Base-by-base conservation (phyloP, 192 early-diverging fungal species). In the Linnemannia exigua region DNA sequence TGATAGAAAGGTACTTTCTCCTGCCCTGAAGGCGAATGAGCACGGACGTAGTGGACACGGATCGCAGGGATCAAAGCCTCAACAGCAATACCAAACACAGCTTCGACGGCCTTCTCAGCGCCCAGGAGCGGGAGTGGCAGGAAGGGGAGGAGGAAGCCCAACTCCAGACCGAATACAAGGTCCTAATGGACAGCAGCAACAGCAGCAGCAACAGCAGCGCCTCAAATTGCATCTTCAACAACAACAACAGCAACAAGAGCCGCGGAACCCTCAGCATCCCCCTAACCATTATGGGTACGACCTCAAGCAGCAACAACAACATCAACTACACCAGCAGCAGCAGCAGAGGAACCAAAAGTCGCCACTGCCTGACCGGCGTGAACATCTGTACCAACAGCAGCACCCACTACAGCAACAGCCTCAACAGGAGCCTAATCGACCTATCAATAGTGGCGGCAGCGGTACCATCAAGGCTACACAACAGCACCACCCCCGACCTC, bases 281-380 rank as follows among this genome's bases (percentile, higher is more conserved):
- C 70, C 51, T 3, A 82, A 76, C 31, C 80, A 82, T 50, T 82
- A 82, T 67, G 80, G 80, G 38, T 82, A 76, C 47, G 80, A 82
- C 7, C 35, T 82, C 2, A 69, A 76, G n/a, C 74, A 82, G 25
- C 11, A 71, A 41, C 47, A 70, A 61, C 36, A 67, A 68, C 0
- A 37, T 28, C 25, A 80, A 50, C 35, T 41, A 20, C 79, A 69
- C 38, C 58, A 75, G 46, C 25, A 75, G 36, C 52, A 47, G 20
- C 58, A 66, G n/a, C 61, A 66, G 25, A 28, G 38, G 38, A 31
- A 74, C 14, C 25, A 28, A n/a, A 52, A 46, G 3, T 25, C 35
- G 15, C n/a, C 28, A 36, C 1, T 22, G 28, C 58, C 11, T 44
- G 37, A 58, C 19, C 75, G 50, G 9, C 38, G 46, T 22, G 67